phyloP scores from a whole-genome alignment of 768 basidiomycete genomes.

The Kwoniella dejecticola region DNA sequence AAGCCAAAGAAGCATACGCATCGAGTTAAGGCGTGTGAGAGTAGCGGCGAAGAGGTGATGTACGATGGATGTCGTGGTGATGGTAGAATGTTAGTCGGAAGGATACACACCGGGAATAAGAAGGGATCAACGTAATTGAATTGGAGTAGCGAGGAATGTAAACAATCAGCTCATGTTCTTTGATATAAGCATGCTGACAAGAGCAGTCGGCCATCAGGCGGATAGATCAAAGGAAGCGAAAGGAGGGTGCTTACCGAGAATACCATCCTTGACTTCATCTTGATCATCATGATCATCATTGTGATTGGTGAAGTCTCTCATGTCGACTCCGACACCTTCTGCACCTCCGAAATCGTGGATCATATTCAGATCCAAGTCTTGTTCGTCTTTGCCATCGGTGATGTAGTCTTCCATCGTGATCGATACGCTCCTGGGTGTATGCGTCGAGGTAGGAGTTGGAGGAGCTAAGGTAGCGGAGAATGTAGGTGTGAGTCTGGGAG shows the following conservation, averaged over 20 bases:
- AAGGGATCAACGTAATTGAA: background rate
- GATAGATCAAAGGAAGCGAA: background rate
- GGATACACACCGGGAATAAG: background rate
- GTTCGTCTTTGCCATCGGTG: constrained; percentile 19
- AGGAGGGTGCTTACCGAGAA: constrained; percentile 13
- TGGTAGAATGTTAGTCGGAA: background rate
- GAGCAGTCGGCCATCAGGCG: background rate
- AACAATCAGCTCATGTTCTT: constrained; percentile 1
- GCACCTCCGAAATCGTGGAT: constrained; percentile 45
- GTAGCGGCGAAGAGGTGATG: background rate
- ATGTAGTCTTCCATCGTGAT: constrained; percentile 28
- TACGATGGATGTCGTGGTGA: background rate
- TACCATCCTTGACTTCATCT: constrained; percentile 2
- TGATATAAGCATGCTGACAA: constrained; percentile 1
- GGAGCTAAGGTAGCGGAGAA: constrained; percentile 14
- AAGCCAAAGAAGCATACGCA: background rate
- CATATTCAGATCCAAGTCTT: constrained; percentile 42
- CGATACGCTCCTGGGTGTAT: constrained; percentile 19
- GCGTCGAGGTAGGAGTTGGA: constrained; percentile 4
- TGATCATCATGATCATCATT: constrained; percentile 18
- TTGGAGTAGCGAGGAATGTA: background rate
- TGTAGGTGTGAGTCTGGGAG: constrained; percentile 17
- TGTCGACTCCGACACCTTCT: constrained; percentile 47
- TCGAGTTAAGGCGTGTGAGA: background rate
- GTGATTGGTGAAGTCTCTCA: constrained; percentile 44